Percentiles rank a stretch among this genome's conserved stretches.
phyloP scores from a whole-genome alignment of 1,284 basidiomycete genomes.

The Mrakiaceae sp. region DNA sequence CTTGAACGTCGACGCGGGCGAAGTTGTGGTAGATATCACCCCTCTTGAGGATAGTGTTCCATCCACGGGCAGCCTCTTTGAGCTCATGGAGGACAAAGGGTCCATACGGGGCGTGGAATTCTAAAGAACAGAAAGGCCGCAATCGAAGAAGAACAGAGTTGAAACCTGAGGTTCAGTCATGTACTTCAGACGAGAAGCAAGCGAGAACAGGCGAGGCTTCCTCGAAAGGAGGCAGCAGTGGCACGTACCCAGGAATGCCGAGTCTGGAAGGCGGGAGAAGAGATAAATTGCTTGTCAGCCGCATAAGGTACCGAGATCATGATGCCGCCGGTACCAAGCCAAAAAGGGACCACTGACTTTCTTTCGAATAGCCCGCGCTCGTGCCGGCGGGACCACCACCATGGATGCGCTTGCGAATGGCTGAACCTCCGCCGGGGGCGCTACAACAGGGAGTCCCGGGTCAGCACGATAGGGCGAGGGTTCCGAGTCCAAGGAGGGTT shows the following conservation, averaged over 20 bases:
- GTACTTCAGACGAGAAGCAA: too few relatives aligned
- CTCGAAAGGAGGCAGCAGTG: too few relatives aligned
- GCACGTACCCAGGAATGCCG: too few relatives aligned
- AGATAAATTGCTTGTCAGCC: too few relatives aligned
- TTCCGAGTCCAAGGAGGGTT: not conserved
- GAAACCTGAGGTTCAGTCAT: too few relatives aligned
- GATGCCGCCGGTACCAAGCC: too few relatives aligned
- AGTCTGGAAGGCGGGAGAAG: too few relatives aligned
- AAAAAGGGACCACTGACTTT: too few relatives aligned
- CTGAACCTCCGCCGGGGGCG: slow-evolving; percentile 9
- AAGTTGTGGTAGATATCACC: slow-evolving; percentile 14
- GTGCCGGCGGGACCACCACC: not conserved
- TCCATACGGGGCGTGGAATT: slow-evolving; percentile 17
- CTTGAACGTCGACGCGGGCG: not conserved
- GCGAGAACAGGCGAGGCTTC: too few relatives aligned
- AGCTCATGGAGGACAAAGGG: slow-evolving; percentile 9
- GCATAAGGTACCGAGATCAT: too few relatives aligned
- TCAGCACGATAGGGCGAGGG: too few relatives aligned
- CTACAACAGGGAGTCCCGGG: not conserved
- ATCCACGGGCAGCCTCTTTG: not conserved
- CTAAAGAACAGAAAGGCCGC: not conserved
- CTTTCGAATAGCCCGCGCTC: too few relatives aligned
- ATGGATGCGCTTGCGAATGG: slow-evolving; percentile 11
- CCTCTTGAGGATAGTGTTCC: slow-evolving; percentile 9
- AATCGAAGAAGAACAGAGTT: not conserved